Base-by-base conservation (phyloP, 2,329 filamentous ascomycete genomes). In the Blastomyces parvus region DNA sequence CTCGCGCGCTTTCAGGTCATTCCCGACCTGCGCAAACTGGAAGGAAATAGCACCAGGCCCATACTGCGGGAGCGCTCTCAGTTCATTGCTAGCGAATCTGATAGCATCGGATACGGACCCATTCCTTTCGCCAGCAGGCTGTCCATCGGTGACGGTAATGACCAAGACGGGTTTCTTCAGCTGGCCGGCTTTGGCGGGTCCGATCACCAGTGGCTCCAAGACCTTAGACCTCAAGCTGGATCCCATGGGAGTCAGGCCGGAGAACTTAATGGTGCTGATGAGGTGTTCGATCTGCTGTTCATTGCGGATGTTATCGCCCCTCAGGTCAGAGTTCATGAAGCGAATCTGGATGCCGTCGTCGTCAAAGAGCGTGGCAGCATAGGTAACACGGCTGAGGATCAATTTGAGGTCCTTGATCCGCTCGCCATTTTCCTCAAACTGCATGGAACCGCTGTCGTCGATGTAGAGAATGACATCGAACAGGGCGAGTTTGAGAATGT, bases 381-480 rank as follows among this genome's bases (percentile, higher is more conserved):
- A 86, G 25, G 85, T 82, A 61, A 87, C 85, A 60, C 84, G 82
- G 59, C 82, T 79, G 66, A 89, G 74, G 68, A 88, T 87, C 67
- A 87, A 78, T 70, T 82, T 82, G 67, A 89, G 76, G 67, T 88
- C 86, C 66, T 86, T 82, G 75, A 88, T 87, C 65, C 86, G 84
- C 69, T 85, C 81, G 53, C 86, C 86, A 63, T 83, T 81, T 71
- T 88, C 85, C 69, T 88, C 85, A 67, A 88, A 88, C 63, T 83
- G 80, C 80, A 89, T 88, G 25, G 86, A 88, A 53, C 86, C 86
- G 70, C 84, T 86, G 76, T 89, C 86, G 67, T 88, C 86, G 62
- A 87, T 83, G 71, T 85, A 87, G 59, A 87, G 75, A 55, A 86
- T 77, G 46, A 86, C 80, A 68, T 87, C 85, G 72, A 84, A 87